These are phyloP conservation scores for Daldinia sp. DNA, from an alignment of 2,329 filamentous ascomycete genomes.

Conservation along the genomic window DNA sequence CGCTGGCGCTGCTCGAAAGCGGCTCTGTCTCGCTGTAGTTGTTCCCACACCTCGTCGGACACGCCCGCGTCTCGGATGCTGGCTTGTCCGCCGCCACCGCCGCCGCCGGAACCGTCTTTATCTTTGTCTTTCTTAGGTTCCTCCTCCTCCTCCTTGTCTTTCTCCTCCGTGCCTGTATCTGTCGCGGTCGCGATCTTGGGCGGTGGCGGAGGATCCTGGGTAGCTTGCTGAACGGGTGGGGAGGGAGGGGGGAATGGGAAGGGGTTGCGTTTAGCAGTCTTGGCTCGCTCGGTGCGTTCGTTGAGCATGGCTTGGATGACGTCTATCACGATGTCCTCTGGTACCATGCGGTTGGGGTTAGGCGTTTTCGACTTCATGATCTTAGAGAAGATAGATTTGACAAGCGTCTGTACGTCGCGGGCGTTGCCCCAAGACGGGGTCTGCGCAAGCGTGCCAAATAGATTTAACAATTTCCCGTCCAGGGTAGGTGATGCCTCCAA, in stretches of 20 bases:
- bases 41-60: conserved; percentile 70
- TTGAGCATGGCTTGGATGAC: conserved; percentile 33
- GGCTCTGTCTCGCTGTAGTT: conserved; percentile 65
- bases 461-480: conserved; percentile 31
- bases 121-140: conserved; percentile 20
- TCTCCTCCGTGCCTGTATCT: conserved; percentile 12
- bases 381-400: conserved; percentile 62
- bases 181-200: conserved; percentile 20
- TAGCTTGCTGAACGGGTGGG: conserved; percentile 6
- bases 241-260: background rate
- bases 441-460: conserved; percentile 55
- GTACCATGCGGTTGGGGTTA: conserved; percentile 12
- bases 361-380: conserved; percentile 50
- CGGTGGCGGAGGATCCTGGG: conserved; percentile 22
- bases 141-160: background rate
- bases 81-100: background rate
- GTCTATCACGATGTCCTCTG: conserved; percentile 31
- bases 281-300: conserved; percentile 30
- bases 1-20: conserved; percentile 54
- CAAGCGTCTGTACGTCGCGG: conserved; percentile 69
- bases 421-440: conserved; percentile 72
- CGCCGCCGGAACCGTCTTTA: conserved; percentile 23
- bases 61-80: conserved; percentile 66
- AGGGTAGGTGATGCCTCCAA: conserved; percentile 34
- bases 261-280: background rate